phyloP scores from a whole-genome alignment of 1,139 yeast genomes.

The Blastobotrys elegans region DNA sequence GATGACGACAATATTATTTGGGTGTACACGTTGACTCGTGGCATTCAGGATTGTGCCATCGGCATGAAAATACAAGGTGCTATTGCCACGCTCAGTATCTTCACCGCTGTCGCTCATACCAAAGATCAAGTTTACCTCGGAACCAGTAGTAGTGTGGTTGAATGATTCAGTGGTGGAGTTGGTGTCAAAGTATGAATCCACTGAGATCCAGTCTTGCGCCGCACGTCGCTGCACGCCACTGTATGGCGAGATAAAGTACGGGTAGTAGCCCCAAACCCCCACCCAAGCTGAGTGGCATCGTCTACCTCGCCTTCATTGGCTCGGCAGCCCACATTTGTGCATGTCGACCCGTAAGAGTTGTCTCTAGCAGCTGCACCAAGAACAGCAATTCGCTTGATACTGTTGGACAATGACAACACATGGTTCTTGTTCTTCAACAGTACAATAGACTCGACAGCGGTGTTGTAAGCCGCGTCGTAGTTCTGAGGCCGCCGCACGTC shows the following conservation, averaged over 20 bases:
- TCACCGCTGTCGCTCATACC: conserved; percentile 49
- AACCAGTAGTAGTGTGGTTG: conserved; percentile 20
- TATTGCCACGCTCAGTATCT: conserved; percentile 53
- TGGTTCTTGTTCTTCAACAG: conserved; percentile 49
- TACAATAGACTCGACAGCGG: conserved; percentile 54
- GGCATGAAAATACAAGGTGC: conserved; percentile 55
- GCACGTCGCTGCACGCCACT: conserved; percentile 27
- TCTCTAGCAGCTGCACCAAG: conserved; percentile 11
- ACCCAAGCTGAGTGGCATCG: conserved; percentile 29
- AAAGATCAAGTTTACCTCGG: conserved; percentile 50
- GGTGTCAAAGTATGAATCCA: conserved; percentile 18
- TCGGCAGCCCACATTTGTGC: conserved; percentile 12
- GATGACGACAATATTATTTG: conserved; percentile 53
- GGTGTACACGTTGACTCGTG: conserved; percentile 41
- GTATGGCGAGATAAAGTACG: conserved; percentile 51
- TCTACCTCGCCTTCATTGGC: conserved; percentile 14
- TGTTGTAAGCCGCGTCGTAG: conserved; percentile 44
- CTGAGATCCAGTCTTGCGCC: conserved; percentile 17
- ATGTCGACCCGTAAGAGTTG: conserved; percentile 7
- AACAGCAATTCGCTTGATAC: conserved; percentile 2
- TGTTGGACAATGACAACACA: conserved; percentile 43
- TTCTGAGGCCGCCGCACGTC: conserved; percentile 51
- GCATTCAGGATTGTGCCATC: conserved; percentile 49
- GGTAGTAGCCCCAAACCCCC: conserved; percentile 52
- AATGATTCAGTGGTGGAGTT: not conserved